phyloP scores from a whole-genome alignment of 495 filamentous ascomycete genomes.

The Aspergillus olivimuriae region DNA sequence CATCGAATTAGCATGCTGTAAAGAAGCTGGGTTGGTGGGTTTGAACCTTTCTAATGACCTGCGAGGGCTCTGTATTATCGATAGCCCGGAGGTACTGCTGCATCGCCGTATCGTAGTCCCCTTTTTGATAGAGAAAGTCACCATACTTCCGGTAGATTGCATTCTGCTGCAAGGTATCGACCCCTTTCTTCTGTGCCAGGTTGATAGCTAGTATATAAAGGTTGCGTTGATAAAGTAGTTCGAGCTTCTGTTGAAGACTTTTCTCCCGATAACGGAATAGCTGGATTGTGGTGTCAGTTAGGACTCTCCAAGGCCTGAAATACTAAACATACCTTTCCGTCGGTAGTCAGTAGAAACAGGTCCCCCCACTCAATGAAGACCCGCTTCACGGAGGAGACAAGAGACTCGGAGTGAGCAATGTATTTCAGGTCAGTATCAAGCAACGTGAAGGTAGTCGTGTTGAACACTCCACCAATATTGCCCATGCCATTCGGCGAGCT shows the following conservation, averaged over 20 bases:
- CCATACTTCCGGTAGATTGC: slow-evolving; percentile 91
- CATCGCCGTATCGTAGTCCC: slow-evolving; percentile 95
- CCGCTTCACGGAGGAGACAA: slow-evolving; percentile 69
- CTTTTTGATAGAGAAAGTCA: slow-evolving; percentile 91
- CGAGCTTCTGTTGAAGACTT: slow-evolving; percentile 79
- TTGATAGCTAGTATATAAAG: slow-evolving; percentile 89
- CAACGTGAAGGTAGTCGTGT: slow-evolving; percentile 76
- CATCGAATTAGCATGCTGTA: slow-evolving; percentile 14
- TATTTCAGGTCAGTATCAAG: slow-evolving; percentile 87
- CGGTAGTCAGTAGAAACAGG: slow-evolving; percentile 76
- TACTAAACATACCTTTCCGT: slow-evolving; percentile 66
- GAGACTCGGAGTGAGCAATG: slow-evolving; percentile 79
- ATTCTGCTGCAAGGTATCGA: slow-evolving; percentile 74
- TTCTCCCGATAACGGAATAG: slow-evolving; percentile 91
- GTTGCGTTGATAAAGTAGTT: slow-evolving; percentile 90
- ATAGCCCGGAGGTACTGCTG: slow-evolving; percentile 95
- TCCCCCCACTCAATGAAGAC: slow-evolving; percentile 89
- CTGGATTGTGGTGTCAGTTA: slow-evolving; percentile 29
- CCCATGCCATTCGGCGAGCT: slow-evolving; percentile 48
- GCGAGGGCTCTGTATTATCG: slow-evolving; percentile 88
- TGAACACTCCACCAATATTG: slow-evolving; percentile 63
- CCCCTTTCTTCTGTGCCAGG: slow-evolving; percentile 80
- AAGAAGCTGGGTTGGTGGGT: neutral
- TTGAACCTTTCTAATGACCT: slow-evolving; percentile 80
- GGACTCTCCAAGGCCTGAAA: neutral